Conservation (phyloP, 2,329 filamentous ascomycete genomes). For the Trichoderma polysporum region DNA sequence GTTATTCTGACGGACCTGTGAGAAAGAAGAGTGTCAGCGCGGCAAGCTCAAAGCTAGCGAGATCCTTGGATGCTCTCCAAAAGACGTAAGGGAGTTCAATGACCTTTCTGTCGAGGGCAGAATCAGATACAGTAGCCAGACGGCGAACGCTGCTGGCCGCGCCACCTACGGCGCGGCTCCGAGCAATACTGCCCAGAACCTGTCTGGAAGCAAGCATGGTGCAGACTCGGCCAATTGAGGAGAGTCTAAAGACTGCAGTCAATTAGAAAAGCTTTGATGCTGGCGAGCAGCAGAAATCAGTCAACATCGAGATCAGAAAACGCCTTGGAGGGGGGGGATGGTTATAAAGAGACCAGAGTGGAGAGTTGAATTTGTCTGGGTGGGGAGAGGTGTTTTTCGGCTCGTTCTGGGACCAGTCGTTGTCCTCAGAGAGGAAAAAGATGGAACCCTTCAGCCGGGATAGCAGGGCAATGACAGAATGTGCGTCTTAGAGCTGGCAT, state of each 20-base stretch:
- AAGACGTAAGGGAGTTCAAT: slow-evolving; percentile 25
- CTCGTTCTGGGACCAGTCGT: slow-evolving; percentile 24
- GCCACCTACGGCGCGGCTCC: slow-evolving; percentile 55
- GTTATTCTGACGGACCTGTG: slow-evolving; percentile 86
- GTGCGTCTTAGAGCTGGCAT: slow-evolving; percentile 17
- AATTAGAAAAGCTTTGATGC: slow-evolving; percentile 26
- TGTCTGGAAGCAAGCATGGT: slow-evolving; percentile 72
- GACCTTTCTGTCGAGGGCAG: slow-evolving; percentile 86
- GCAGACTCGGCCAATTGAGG: slow-evolving; percentile 35
- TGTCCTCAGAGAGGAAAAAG: slow-evolving; percentile 16
- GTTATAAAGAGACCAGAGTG: slow-evolving; percentile 29
- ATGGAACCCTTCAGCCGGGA: slow-evolving; percentile 14
- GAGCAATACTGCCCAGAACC: slow-evolving; percentile 64
- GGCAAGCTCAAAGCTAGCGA: not conserved
- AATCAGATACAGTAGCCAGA: slow-evolving; percentile 84
- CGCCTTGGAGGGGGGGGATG: slow-evolving; percentile 21
- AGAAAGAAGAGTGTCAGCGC: slow-evolving; percentile 24
- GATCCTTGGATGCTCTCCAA: not conserved
- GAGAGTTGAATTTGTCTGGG: slow-evolving; percentile 19
- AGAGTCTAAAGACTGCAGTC: slow-evolving; percentile 31
- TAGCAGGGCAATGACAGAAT: slow-evolving; percentile 18
- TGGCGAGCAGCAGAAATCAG: slow-evolving; percentile 24
- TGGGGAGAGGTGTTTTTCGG: slow-evolving; percentile 29
- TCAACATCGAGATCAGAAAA: slow-evolving; percentile 20
- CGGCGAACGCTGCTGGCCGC: slow-evolving; percentile 63